These are phyloP conservation scores for Chamaenerion angustifolium DNA, from an alignment of 345 rosid species.

Conservation along the genomic window DNA sequence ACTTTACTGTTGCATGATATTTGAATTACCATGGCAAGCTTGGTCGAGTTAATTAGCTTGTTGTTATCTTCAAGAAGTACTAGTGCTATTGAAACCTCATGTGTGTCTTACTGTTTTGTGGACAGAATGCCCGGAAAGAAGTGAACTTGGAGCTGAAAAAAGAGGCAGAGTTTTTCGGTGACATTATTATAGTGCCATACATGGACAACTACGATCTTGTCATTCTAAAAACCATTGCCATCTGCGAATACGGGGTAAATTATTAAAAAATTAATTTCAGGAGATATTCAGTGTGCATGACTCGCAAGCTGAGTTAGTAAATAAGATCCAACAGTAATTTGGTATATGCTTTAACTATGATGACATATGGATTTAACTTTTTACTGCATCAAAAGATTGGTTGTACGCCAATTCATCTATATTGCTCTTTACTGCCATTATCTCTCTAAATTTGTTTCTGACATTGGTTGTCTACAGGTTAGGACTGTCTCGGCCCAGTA, in stretches of 20 bases:
- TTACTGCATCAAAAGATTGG: too few relatives aligned
- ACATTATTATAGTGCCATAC: slow-evolving; percentile 78
- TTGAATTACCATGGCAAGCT: too few relatives aligned
- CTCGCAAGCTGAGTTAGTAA: too few relatives aligned
- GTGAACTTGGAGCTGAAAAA: slow-evolving; percentile 79
- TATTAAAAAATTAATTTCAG: neutral
- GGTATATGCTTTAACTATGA: neutral
- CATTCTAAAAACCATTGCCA: slow-evolving; percentile 86
- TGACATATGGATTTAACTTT: slow-evolving; percentile 7
- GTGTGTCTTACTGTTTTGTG: slow-evolving; percentile 3
- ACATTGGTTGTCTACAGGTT: slow-evolving; percentile 23
- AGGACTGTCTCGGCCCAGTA: slow-evolving; percentile 47
- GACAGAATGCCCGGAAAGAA: slow-evolving; percentile 76
- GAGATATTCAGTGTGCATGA: too few relatives aligned
- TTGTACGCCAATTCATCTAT: too few relatives aligned
- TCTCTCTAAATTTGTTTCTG: too few relatives aligned
- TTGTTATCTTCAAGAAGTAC: neutral
- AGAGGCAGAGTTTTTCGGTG: slow-evolving; percentile 93
- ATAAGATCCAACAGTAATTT: too few relatives aligned
- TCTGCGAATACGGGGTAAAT: slow-evolving; percentile 90
- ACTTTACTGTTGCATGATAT: too few relatives aligned
- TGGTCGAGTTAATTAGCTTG: neutral
- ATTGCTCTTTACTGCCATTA: too few relatives aligned
- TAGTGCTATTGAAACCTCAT: slow-evolving; percentile 7
- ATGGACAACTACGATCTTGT: slow-evolving; percentile 95